These are phyloP conservation scores for Malus asiatica DNA, from an alignment of 306 rosid species.

Conservation along the genomic window DNA sequence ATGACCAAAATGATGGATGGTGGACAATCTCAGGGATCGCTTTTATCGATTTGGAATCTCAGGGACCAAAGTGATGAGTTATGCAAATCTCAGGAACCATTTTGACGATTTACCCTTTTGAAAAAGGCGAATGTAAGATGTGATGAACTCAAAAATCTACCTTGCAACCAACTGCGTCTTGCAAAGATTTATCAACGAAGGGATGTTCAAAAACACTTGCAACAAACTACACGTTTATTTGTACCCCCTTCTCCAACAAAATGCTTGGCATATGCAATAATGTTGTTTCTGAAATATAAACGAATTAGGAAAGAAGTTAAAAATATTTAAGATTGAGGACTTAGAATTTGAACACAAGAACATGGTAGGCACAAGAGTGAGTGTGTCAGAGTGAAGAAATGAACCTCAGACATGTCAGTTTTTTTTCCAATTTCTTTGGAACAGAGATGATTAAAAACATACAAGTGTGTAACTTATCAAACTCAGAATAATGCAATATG, in stretches of 20 bases:
- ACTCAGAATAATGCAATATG: not conserved
- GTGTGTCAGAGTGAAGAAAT: not conserved
- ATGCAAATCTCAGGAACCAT: no score
- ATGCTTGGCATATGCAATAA: conserved; percentile 75
- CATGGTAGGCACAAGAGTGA: not conserved
- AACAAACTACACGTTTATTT: conserved; percentile 40
- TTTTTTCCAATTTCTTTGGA: no score
- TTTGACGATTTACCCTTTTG: not conserved
- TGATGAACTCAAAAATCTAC: conserved; percentile 19
- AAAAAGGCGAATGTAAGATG: not conserved
- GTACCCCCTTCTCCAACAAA: conserved; percentile 87
- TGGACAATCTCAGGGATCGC: no score
- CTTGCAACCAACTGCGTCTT: conserved; percentile 63
- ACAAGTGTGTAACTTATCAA: no score
- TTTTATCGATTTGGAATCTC: no score
- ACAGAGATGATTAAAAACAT: no score
- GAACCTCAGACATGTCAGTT: no score
- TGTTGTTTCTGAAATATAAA: conserved; percentile 32
- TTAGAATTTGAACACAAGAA: not conserved
- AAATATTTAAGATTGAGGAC: not conserved
- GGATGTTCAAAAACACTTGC: conserved; percentile 70
- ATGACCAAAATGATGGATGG: no score
- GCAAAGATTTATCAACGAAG: conserved; percentile 49
- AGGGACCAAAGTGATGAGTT: no score
- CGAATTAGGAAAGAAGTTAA: not conserved